Conservation (phyloP, 2,329 filamentous ascomycete genomes). For the Pseudogymnoascus sp. region DNA sequence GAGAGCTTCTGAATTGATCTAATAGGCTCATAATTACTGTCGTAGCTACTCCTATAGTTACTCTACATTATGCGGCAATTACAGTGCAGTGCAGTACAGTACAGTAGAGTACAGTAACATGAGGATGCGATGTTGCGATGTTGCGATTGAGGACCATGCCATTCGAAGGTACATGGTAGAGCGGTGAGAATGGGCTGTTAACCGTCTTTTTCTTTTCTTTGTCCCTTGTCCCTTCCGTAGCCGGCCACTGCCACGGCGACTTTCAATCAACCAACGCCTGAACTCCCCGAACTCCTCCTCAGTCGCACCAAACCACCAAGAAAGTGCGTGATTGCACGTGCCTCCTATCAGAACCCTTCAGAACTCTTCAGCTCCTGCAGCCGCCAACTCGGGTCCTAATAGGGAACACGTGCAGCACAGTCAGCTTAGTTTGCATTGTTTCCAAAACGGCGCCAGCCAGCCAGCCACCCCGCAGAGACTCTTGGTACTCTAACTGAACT, state of each 20-base stretch:
- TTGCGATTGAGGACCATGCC: neutral
- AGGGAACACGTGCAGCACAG: neutral
- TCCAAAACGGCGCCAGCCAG: no score
- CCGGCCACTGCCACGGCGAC: neutral
- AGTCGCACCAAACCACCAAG: neutral
- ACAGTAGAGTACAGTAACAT: neutral
- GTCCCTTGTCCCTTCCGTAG: conserved; percentile 1
- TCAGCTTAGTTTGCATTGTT: neutral
- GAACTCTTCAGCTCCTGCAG: no score
- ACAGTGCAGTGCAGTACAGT: neutral
- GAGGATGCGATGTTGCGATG: neutral
- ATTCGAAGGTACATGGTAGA: neutral
- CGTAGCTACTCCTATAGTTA: neutral
- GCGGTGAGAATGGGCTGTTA: neutral
- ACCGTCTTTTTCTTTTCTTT: neutral
- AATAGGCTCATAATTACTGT: neutral
- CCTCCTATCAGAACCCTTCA: neutral
- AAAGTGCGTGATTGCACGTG: neutral
- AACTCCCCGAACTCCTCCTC: neutral
- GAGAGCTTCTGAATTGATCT: neutral
- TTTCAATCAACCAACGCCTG: neutral
- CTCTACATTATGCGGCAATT: neutral
- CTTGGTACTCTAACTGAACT: neutral
- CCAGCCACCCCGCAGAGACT: no score
- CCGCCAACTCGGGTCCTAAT: neutral